phyloP scores from a whole-genome alignment of 1,284 basidiomycete genomes.

The Boletellus dicymbophilus region DNA sequence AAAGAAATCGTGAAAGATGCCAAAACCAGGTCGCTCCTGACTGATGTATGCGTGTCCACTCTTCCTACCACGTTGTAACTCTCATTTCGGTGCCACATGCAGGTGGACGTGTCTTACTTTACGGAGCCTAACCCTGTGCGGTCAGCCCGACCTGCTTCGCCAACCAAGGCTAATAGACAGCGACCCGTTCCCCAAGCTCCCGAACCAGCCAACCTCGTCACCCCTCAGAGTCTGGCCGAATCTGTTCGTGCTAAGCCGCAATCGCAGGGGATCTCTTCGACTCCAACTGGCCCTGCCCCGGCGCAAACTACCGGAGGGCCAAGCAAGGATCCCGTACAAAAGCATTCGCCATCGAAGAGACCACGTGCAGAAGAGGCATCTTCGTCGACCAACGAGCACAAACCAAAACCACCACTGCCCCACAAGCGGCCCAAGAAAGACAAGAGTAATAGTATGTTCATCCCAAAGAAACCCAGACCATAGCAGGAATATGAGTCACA shows the following conservation, averaged over 20 bases:
- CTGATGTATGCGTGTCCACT: conserved; percentile 49
- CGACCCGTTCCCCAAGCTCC: conserved; percentile 17
- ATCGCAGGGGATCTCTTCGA: conserved; percentile 14
- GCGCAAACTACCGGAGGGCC: conserved; percentile 1
- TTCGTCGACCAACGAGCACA: conserved; percentile 14
- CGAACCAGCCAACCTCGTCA: conserved; percentile 27
- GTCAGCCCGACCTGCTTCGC: conserved; percentile 17
- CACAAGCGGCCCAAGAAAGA: conserved; percentile 44
- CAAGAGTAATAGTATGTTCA: conserved; percentile 49
- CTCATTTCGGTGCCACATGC: not conserved
- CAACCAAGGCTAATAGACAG: conserved; percentile 22
- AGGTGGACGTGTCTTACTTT: conserved; percentile 44
- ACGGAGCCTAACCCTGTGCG: conserved; percentile 23
- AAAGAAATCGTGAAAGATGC: conserved; percentile 79
- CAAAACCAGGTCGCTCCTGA: conserved; percentile 49
- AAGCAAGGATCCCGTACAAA: not conserved
- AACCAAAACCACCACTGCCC: conserved; percentile 12
- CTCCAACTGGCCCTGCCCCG: not conserved
- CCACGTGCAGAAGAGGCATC: conserved; percentile 17
- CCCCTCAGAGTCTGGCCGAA: conserved; percentile 34
- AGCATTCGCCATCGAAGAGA: conserved; percentile 22
- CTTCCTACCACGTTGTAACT: not conserved
- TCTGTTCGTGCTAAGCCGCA: conserved; percentile 30
- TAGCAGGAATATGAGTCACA: conserved; percentile 5
- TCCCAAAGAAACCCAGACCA: conserved; percentile 41